Base-by-base conservation (phyloP, 2,329 filamentous ascomycete species). In the Pseudogymnoascus sp. region DNA sequence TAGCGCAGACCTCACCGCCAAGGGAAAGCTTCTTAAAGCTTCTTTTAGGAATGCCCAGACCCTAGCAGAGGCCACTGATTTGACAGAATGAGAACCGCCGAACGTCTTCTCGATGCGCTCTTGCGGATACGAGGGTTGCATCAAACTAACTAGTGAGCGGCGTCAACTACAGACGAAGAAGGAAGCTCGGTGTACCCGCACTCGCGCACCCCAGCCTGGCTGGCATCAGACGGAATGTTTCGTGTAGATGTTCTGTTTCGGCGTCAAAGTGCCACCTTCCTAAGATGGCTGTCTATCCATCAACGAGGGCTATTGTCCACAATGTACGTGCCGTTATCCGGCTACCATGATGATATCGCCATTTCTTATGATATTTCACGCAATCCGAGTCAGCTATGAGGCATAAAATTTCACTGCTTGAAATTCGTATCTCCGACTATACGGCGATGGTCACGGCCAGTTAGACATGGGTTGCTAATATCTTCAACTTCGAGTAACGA, bases 181-280 rank as follows among this genome's bases (percentile, higher is more conserved):
- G 46, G 46, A 53, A 53, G 46, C 46, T 53, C 46, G 46, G 25
- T 53, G 46, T 53, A 16, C 46, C 46, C 25, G 46, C 46, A n/a
- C 14, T 8, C 7, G 28, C 7, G 14, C 23, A 31, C 46, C 23
- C 2, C 16, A 28, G 31, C 46, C 23, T n/a, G 8, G 23, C 25
- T n/a, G 25, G 28, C n/a, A 53, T 53, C 23, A 31, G 46, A 53
- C 25, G 7, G 10, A 16, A 53, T 53, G 46, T 53, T 53, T 53
- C 46, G 46, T 53, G 4, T 53, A 53, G 46, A 53, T 6, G 1
- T 25, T 53, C 25, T 31, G 23, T 53, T 31, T 31, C 46, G 46
- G 46, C 46, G 46, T 53, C 46, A 16, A 16, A 28, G 7, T 16
- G 7, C 14, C 23, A 53, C 46, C 46, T 53, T 53, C 46, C 46